Evolutionary conservation across 805 yeast species (phyloP), one percentile per base, ranked within the genome.

Genomic region (Myxozyma sirexii): DNA sequence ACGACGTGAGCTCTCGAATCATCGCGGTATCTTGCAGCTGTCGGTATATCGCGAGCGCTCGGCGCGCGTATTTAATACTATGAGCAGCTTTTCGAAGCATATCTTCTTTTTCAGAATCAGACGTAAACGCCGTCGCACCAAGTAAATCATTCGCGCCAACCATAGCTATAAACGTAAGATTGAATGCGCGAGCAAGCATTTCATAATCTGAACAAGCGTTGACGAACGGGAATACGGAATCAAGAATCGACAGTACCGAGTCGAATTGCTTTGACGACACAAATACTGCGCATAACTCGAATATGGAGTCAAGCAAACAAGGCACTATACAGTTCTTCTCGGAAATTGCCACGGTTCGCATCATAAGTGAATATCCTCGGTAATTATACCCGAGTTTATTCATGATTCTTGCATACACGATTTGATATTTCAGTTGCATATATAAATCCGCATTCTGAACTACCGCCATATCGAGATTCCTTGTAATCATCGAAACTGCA

Each of bases 251-350:
- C 44, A 74, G 71, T 1, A 80, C 78, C 64, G 87, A 86, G 2
- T 76, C 71, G 31, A 65, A 66, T 50, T 78, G 75, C 0, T 77
- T 79, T 53, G 80, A 67, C 10, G 72, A 71, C 43, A 78, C 71
- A 19, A 86, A 68, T 2, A 83, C 71, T 15, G 79, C 75, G 26
- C 80, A 74, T 27, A 87, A 70, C 2, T 78, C 69, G 5, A 83
- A 57, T 1, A 81, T 67, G 0, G 84, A 82, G 59, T 82, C 84
- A 1, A 80, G 75, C 0, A 78, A 70, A 7, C 81, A 69, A 0
- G 80, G 69, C 2, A 76, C 70, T 55, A 81, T 76, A 1, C 86
- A 83, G 7, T 80, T 75, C 3, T 70, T 68, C 21, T 77, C 76
- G 0, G 87, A 81, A 12, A 76, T 67, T 48, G 63, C 57, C n/a